These are phyloP conservation scores for Herpetospermum pedunculosum DNA, from an alignment of 306 rosid genomes.

Conservation along the genomic window DNA sequence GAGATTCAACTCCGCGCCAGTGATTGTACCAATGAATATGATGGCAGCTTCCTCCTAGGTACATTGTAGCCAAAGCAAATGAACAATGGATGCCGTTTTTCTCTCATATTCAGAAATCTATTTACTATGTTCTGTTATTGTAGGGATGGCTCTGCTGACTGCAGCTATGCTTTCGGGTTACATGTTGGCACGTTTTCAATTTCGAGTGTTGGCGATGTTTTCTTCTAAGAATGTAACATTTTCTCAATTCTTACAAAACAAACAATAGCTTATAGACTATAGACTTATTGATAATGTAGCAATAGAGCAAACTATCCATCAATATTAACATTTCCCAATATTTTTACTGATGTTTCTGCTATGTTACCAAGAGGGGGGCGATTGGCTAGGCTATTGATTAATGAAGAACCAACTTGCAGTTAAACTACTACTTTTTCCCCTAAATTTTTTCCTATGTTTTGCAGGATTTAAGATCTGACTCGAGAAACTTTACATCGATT, in stretches of 20 bases:
- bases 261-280: neutral
- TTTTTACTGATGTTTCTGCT: neutral
- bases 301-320: neutral
- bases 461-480: neutral
- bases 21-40: slow-evolving; percentile 47
- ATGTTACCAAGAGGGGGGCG: neutral
- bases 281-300: neutral
- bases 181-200: slow-evolving; percentile 74
- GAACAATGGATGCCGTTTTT: neutral
- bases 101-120: neutral
- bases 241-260: neutral
- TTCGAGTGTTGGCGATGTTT: slow-evolving; percentile 59
- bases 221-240: slow-evolving; percentile 39
- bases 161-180: slow-evolving; percentile 73
- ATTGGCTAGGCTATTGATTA: neutral
- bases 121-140: slow-evolving; percentile 12
- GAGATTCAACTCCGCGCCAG: slow-evolving; percentile 78
- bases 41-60: slow-evolving; percentile 68
- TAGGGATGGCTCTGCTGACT: slow-evolving; percentile 60
- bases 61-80: neutral
- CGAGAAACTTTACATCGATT: neutral
- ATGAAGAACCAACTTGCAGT: neutral
- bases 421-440: neutral
- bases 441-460: neutral
- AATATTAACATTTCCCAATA: neutral